Conservation (phyloP, 257 asterid species). For the Petrea volubilis region DNA sequence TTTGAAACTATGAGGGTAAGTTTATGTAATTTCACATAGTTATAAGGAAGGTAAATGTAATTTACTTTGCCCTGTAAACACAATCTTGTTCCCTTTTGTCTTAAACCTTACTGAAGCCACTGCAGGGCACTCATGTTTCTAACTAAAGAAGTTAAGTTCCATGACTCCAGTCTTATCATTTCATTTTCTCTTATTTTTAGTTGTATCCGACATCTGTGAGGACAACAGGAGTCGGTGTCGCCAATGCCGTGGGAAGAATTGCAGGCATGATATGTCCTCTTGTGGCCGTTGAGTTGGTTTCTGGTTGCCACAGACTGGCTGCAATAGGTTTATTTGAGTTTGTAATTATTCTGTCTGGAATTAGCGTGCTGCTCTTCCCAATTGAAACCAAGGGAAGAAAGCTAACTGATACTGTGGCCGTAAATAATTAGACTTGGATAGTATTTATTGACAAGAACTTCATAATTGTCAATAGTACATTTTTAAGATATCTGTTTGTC, state of each 20-base stretch:
- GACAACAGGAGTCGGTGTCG: conserved; percentile 72
- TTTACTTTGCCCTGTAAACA: background rate
- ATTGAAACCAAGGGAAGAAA: conserved; percentile 65
- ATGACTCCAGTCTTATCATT: background rate
- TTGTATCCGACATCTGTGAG: conserved; percentile 82
- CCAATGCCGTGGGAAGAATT: conserved; percentile 71
- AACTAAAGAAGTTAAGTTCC: background rate
- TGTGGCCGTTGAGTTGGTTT: conserved; percentile 69
- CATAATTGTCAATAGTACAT: background rate
- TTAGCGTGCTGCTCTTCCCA: conserved; percentile 56
- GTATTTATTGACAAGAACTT: background rate
- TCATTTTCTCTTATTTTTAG: conserved; percentile 31
- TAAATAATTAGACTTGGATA: conserved; percentile 16
- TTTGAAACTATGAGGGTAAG: no score
- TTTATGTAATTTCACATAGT: no score
- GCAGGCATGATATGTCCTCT: conserved; percentile 83
- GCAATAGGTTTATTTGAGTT: conserved; percentile 62
- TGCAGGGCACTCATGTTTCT: background rate
- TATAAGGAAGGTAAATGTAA: no score
- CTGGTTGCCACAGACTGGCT: conserved; percentile 64
- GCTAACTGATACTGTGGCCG: conserved; percentile 40
- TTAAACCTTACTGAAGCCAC: background rate
- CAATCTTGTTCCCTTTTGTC: background rate
- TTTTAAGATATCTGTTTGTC: background rate
- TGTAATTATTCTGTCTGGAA: conserved; percentile 48